Evolutionary conservation across 306 rosid species (phyloP), one percentile per base, ranked within the genome.

Genomic region (Cicer pinnatifidum): DNA sequence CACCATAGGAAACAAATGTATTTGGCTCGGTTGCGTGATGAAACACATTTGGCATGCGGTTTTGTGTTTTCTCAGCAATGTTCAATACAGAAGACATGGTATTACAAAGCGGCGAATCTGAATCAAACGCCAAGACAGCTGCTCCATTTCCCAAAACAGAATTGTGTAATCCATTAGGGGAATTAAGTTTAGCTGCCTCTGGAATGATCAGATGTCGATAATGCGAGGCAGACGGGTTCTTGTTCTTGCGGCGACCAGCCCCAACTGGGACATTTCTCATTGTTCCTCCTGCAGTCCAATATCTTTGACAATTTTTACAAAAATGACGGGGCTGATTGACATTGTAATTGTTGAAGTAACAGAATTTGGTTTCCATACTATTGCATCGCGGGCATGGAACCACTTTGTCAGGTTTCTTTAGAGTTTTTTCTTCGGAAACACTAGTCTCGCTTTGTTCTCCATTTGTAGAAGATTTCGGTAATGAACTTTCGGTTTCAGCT

Each of bases 221-320:
- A 17, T 85, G 94, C 9, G 92, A 81, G 13, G 83, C 75, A 1
- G 89, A 75, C 8, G 85, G 70, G 75, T 43, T 91, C 74, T 91
- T 94, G 89, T 87, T 91, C 86, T 88, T 94, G 15, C 98, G 88
- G 9, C 97, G 97, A 48, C 98, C 98, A 17, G 98, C 96, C 0
- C 97, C 98, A 6, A 89, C 92, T 0, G 96, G 97, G 19, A 94
- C 95, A 56, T 91, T 91, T 76, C 98, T 86, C 91, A 89, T 93
- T 33, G 93, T 91, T 45, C 98, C 98, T 57, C 98, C 98, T 1
- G 94, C 96, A 3, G 98, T 94, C 98, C 98, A 94, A 61, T 94
- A 94, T 81, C 98, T 84, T 75, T 91, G 98, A 69, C 98, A 94
- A 81, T 87, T 89, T 84, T 91, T 94, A 81, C 98, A 94, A 80